Conservation (phyloP, 768 basidiomycete genomes). For the Gautieria morchelliformis region DNA sequence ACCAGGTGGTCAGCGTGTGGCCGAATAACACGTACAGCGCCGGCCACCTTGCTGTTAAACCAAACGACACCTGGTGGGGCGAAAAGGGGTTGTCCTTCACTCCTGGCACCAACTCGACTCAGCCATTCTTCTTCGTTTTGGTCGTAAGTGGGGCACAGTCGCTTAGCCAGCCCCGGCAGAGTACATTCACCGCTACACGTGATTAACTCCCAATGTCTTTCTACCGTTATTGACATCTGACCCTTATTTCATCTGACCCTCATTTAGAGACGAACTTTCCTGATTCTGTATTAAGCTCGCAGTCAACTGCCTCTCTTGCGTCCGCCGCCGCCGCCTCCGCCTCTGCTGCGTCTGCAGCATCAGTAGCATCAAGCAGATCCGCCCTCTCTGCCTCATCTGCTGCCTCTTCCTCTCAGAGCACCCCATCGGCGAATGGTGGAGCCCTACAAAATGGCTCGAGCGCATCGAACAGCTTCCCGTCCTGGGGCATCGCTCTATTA, state of each 20-base stretch:
- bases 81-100: constrained; percentile 32
- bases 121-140: constrained; percentile 69
- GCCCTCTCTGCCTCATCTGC: constrained; percentile 14
- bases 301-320: constrained; percentile 34
- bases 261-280: constrained; percentile 63
- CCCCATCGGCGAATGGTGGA: constrained; percentile 20
- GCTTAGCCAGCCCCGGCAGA: constrained; percentile 47
- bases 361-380: constrained; percentile 11
- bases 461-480: constrained; percentile 47
- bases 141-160: constrained; percentile 47
- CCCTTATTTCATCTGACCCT: no score
- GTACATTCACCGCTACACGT: constrained; percentile 77
- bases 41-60: constrained; percentile 42
- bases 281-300: constrained; percentile 53
- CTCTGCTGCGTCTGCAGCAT: constrained; percentile 26
- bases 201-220: constrained; percentile 26
- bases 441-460: constrained; percentile 35
- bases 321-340: constrained; percentile 25
- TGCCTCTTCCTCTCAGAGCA: constrained; percentile 13
- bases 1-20: constrained; percentile 35
- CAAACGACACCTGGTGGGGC: constrained; percentile 75
- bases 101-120: constrained; percentile 46
- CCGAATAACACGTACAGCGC: constrained; percentile 43
- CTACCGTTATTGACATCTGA: constrained; percentile 6
- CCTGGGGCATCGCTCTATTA: constrained; percentile 89